These are phyloP conservation scores for Russula emetica DNA, from an alignment of 768 basidiomycete species.

Conservation along the genomic window DNA sequence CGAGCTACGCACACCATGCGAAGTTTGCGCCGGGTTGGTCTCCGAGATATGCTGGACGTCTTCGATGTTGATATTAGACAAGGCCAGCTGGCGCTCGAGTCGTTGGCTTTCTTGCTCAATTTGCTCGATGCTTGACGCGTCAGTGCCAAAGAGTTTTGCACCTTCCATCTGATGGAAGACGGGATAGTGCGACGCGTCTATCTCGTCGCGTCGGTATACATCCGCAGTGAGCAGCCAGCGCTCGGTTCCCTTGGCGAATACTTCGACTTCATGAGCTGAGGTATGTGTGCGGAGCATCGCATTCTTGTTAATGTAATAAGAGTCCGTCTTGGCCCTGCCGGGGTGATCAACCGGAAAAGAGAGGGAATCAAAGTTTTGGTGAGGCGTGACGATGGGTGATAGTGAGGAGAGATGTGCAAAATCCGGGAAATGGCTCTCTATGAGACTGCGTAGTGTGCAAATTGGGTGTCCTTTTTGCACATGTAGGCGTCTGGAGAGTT, in stretches of 20 bases:
- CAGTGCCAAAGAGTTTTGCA: slow-evolving; percentile 69
- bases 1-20: slow-evolving; percentile 70
- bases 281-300: slow-evolving; percentile 97
- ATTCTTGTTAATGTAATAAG: slow-evolving; percentile 89
- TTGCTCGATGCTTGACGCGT: slow-evolving; percentile 52
- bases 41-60: slow-evolving; percentile 72
- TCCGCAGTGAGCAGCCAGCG: slow-evolving; percentile 93
- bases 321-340: slow-evolving; percentile 84
- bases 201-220: slow-evolving; percentile 97
- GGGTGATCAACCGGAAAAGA: slow-evolving; percentile 93
- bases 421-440: slow-evolving; percentile 78
- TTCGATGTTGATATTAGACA: slow-evolving; percentile 79
- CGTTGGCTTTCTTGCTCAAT: slow-evolving; percentile 68
- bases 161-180: slow-evolving; percentile 99
- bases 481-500: slow-evolving; percentile 73
- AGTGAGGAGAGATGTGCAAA: slow-evolving; percentile 71
- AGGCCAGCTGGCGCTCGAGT: slow-evolving; percentile 55
- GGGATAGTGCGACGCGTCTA: slow-evolving; percentile 93
- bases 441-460: slow-evolving; percentile 73
- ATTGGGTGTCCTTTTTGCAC: slow-evolving; percentile 77
- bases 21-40: slow-evolving; percentile 75
- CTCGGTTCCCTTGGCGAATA: slow-evolving; percentile 69
- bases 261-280: slow-evolving; percentile 96
- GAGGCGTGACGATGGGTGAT: slow-evolving; percentile 85
- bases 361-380: slow-evolving; percentile 94